phyloP scores from a whole-genome alignment of 257 asterid genomes.

The Ballota nigra region DNA sequence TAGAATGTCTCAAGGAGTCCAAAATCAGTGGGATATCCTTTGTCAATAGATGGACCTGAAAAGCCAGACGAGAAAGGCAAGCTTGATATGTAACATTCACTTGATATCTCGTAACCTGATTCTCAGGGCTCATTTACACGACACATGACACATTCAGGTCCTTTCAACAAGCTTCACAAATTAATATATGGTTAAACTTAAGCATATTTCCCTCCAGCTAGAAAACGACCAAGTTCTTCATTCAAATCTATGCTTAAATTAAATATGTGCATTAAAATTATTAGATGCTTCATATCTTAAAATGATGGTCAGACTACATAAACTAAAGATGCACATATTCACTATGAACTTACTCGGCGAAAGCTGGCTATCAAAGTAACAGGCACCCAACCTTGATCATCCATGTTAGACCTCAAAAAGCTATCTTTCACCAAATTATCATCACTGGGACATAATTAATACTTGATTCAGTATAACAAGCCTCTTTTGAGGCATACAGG shows the following conservation, averaged over 20 bases:
- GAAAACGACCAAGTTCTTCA: neutral
- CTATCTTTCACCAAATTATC: constrained; percentile 69
- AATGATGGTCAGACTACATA: neutral
- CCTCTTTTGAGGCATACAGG: neutral
- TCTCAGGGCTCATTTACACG: no score
- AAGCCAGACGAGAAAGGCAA: constrained; percentile 28
- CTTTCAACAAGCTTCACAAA: constrained; percentile 1
- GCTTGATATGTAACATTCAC: constrained; percentile 24
- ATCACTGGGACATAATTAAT: constrained; percentile 49
- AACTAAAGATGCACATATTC: neutral
- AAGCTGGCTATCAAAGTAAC: constrained; percentile 60
- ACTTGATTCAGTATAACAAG: constrained; percentile 13
- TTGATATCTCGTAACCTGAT: neutral
- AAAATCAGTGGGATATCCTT: constrained; percentile 54
- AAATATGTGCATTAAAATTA: neutral
- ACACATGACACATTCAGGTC: no score
- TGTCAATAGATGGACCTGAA: constrained; percentile 71
- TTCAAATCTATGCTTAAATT: neutral
- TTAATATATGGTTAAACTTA: neutral
- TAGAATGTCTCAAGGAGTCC: constrained; percentile 60
- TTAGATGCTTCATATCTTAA: neutral
- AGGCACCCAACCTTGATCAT: constrained; percentile 85
- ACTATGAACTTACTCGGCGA: constrained; percentile 63
- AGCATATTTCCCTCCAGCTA: neutral
- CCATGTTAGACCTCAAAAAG: constrained; percentile 68